Evolutionary conservation across 2,329 filamentous ascomycete genomes (phyloP), one percentile per base, ranked within the genome.

Genomic region (Colletotrichum magnum): DNA sequence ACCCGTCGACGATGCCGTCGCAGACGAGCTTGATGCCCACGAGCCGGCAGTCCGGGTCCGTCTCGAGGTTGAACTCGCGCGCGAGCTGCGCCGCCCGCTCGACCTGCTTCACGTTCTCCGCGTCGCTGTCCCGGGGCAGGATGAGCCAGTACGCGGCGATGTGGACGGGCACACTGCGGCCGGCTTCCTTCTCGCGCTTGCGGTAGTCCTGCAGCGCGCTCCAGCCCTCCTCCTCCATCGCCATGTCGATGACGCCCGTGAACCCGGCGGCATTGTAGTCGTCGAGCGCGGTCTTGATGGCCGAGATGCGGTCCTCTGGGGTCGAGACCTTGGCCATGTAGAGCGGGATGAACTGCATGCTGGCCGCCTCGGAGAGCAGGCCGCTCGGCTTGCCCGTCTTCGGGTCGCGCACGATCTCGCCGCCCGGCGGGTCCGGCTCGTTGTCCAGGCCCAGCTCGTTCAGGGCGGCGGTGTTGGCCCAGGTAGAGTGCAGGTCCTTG

Each of bases 1-100:
- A 89, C 1, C 83, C 85, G 72, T 89, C 87, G 53, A 89, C 79
- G 45, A 89, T 86, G 24, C 87, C 87, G 72, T 89, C 87, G 70
- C 84, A 86, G 56, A 89, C 87, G 24, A 89, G 75, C 74, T 89
- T 89, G 76, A 89, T 86, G n/a, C 87, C 87, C 1, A 86, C 83
- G 78, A 68, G 64, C 16, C 64, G 48, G 47, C 64, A 68, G 52
- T 68, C 64, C 9, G 64, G 64, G 39, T 68, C 82, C 5, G 80
- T 84, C 2, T 77, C 67, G 13, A 74, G 76, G 74, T 84, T 86
- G 77, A 82, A 86, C 64, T 82, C 73, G n/a, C 72, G 73, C 36
- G 78, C 79, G 54, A 88, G 78, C 74, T 85, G 83, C 62, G 84
- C 82, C 1, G 86, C 86, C 12, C 83, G 79, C 65, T 87, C 83